These are phyloP conservation scores for Sphaerulina musiva DNA, from an alignment of 2,329 filamentous ascomycete genomes.

Conservation along the genomic window DNA sequence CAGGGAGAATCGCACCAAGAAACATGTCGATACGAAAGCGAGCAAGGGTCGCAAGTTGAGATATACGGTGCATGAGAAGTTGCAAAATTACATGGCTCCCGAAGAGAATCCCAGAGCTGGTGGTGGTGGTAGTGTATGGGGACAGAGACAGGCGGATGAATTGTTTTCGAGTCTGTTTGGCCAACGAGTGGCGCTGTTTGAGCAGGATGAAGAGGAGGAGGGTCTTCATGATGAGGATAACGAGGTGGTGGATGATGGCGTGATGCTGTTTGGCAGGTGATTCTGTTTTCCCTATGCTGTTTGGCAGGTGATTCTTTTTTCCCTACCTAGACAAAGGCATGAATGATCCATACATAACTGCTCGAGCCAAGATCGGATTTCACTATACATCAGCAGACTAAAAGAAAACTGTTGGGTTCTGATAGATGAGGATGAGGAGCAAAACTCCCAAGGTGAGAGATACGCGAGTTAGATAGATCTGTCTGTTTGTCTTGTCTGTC, in stretches of 20 bases:
- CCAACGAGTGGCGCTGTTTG: conserved; percentile 39
- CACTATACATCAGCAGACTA: no score
- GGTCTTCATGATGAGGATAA: conserved; percentile 25
- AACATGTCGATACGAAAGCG: conserved; percentile 83
- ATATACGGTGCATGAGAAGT: conserved; percentile 91
- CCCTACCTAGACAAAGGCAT: no score
- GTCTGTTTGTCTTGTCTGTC: neutral
- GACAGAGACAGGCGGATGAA: conserved; percentile 67
- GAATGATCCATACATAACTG: no score
- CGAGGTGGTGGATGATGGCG: conserved; percentile 24
- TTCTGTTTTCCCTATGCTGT: conserved; percentile 25
- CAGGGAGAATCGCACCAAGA: conserved; percentile 75
- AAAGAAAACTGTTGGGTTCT: no score
- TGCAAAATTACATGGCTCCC: conserved; percentile 96
- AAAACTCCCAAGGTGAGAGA: no score
- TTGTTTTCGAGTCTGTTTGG: conserved; percentile 48
- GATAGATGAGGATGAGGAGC: no score
- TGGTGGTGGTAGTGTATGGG: conserved; percentile 50
- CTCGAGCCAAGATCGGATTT: no score
- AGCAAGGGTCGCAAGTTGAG: conserved; percentile 92
- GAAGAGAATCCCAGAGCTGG: conserved; percentile 60
- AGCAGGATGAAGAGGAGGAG: conserved; percentile 35
- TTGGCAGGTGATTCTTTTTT: conserved; percentile 16
- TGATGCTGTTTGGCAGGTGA: conserved; percentile 30
- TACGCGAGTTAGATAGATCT: neutral